phyloP scores from a whole-genome alignment of 1,284 basidiomycete genomes.

The Austropuccinia psidii region DNA sequence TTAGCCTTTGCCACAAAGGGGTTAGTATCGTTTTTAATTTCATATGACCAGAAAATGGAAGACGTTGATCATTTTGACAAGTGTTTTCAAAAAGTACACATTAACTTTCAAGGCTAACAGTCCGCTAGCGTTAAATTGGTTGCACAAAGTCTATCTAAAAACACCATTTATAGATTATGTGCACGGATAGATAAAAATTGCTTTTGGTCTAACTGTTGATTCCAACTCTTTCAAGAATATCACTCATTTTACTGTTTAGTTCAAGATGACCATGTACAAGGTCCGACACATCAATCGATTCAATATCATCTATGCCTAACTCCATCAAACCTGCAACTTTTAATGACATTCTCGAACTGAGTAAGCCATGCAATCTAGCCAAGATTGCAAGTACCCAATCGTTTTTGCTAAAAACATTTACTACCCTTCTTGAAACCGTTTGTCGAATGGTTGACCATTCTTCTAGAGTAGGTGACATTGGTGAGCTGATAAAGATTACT shows the following conservation, averaged over 20 bases:
- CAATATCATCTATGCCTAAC: slow-evolving; percentile 41
- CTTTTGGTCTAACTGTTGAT: slow-evolving; percentile 17
- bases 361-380: slow-evolving; percentile 53
- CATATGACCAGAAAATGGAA: no score
- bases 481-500: slow-evolving; percentile 53
- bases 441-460: slow-evolving; percentile 51
- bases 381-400: slow-evolving; percentile 55
- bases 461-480: slow-evolving; percentile 49
- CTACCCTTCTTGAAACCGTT: slow-evolving; percentile 51
- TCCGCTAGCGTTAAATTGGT: no score
- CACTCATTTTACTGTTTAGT: slow-evolving; percentile 37
- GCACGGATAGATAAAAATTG: no score
- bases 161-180: no score
- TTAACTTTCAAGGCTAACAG: no score
- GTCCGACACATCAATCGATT: slow-evolving; percentile 44
- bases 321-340: slow-evolving; percentile 41
- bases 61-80: no score
- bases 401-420: slow-evolving; percentile 51
- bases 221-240: slow-evolving; percentile 22
- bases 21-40: no score
- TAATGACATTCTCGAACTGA: slow-evolving; percentile 46
- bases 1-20: no score
- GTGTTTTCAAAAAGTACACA: no score
- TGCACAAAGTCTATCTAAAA: no score
- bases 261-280: slow-evolving; percentile 42